These are phyloP conservation scores for Ophiostoma montium DNA, from an alignment of 2,329 filamentous ascomycete species.

Conservation along the genomic window DNA sequence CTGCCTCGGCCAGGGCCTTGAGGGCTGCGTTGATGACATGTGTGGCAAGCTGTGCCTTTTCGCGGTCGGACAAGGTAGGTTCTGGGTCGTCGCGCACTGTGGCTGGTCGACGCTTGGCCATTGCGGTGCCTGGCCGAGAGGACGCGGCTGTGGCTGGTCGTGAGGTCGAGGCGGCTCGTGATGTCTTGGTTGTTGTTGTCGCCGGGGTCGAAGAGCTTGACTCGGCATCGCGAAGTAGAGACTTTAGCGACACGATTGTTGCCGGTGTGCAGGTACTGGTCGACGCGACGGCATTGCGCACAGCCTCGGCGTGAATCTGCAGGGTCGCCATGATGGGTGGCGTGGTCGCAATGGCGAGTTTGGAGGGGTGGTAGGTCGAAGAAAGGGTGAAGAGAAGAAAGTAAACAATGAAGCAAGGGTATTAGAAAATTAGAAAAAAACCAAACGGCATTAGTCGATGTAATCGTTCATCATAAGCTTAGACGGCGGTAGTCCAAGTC, in stretches of 20 bases:
- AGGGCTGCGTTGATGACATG: constrained; percentile 58
- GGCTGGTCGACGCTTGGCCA: constrained; percentile 14
- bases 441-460: constrained; percentile 14
- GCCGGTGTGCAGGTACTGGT: constrained; percentile 32
- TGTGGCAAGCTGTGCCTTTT: constrained; percentile 54
- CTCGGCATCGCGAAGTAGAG: constrained; percentile 25
- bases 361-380: background rate
- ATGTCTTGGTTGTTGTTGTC: constrained; percentile 2
- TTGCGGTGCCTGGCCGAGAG: constrained; percentile 15
- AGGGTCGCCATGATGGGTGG: constrained; percentile 27
- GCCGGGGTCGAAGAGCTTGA: constrained; percentile 14
- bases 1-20: constrained; percentile 53
- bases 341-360: background rate
- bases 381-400: background rate
- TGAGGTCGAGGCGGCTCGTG: constrained; percentile 10
- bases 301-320: constrained; percentile 27
- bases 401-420: constrained; percentile 14
- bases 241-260: constrained; percentile 30
- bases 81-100: constrained; percentile 5
- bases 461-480: constrained; percentile 23
- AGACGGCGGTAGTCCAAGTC: too few relatives aligned
- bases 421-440: background rate
- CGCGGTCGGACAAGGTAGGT: constrained; percentile 32
- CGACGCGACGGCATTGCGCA: constrained; percentile 32
- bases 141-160: constrained; percentile 15